Evolutionary conservation across 2,329 filamentous ascomycete genomes (phyloP), one percentile per base, ranked within the genome.

Genomic region (Aspergillus quadricinctus): DNA sequence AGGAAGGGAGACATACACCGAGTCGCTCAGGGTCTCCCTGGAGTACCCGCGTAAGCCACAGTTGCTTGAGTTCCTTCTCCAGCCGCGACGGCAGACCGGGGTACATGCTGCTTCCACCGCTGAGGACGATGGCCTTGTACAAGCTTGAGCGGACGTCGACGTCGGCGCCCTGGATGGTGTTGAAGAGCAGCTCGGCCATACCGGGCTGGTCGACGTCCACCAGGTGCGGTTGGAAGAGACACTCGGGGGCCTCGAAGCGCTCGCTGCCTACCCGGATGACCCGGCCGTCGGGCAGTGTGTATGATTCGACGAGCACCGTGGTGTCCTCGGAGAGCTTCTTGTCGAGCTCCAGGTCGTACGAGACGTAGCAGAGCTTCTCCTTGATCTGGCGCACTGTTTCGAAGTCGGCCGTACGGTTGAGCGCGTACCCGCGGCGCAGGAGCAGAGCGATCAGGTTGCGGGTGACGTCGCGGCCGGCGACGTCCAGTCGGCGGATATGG

Each of bases 281-380:
- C 60, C 94, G 90, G 53, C 94, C 94, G 71, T 99, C 94, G 31
- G 94, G 94, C 9, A 99, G 83, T 1, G 94, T 99, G 80, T 99
- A 99, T 72, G 90, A 95, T 77, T 99, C 94, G 10, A 99, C 94
- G 54, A 99, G 81, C 8, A 97, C 92, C 1, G 94, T 99, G 17
- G 94, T 99, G 69, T 99, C 94, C 78, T 99, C 94, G 70, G 90
- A 95, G 62, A 99, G 85, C 66, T 90, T 87, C 79, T 97, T 92
- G 81, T 99, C 94, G 54, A 99, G 82, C 76, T 96, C 92, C 56
- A 99, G 84, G 75, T 99, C 94, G 80, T 97, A 99, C 11, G 92
- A 97, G 56, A 99, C 93, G 75, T 99, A 99, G 83, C 94, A 97
- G 52, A 99, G 88, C 83, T 99, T 99, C 82, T 99, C 94, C 80